Evolutionary conservation across 2,329 filamentous ascomycete genomes (phyloP), one percentile per base, ranked within the genome.

Genomic region (Trichoderma polysporum): DNA sequence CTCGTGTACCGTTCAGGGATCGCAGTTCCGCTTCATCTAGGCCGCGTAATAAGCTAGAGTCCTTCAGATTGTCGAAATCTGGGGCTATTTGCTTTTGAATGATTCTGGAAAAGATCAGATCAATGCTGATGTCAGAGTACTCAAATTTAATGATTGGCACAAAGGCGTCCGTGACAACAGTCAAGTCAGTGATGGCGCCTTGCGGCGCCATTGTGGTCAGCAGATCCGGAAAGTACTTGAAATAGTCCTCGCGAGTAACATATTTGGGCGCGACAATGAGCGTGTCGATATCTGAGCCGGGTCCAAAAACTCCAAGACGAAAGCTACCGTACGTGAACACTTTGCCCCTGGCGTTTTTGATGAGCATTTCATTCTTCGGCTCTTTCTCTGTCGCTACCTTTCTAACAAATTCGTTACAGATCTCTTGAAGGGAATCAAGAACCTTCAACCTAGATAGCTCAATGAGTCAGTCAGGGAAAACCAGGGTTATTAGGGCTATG

Each of bases 81-180:
- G 81, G 77, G 29, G 91, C 89, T 70, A 97, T 85, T 71, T 92
- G 86, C 72, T 88, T 87, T 71, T 93, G 81, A 22, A 86, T 85
- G 71, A 96, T 87, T 65, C 91, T 86, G 70, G 91, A 91, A 79
- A 94, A 93, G 76, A 98, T 96, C 71, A 99, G 81, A 84, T 99
- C 95, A 76, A 99, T 96, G 77, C 92, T 95, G 76, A 99, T 96
- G 58, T 90, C 92, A 60, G 86, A 88, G 72, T 96, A 92, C 76
- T 97, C 92, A 74, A 98, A 92, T 77, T 97, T 98, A 82, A 99
- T 98, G 76, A 99, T 97, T 56, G 95, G 95, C 8, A 98, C 94
- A 74, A 92, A 97, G 4, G 94, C 93, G 74, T 97, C 94, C 56
- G 90, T 90, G 41, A 99, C 95, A 0, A 91, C 88, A 2, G 92